Percentiles rank a stretch among this genome's conserved stretches.
Conservation (phyloP, 106 monocot species). For the Dioscorea alata region DNA sequence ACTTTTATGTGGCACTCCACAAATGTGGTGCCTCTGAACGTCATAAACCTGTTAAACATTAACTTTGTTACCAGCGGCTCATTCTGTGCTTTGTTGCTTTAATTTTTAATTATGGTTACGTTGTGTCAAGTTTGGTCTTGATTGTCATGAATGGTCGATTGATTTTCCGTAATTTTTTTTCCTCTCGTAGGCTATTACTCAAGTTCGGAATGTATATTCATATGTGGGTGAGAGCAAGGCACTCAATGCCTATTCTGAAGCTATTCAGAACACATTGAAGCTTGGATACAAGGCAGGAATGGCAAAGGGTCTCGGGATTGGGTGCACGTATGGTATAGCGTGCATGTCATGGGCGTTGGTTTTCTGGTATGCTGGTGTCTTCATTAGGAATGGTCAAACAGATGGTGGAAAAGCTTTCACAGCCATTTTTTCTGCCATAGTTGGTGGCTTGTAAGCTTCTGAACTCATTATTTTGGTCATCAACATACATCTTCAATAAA, state of each 20-base stretch:
- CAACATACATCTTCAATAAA: too few species aligned
- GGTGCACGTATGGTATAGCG: constrained; percentile 96
- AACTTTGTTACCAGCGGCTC: too few species aligned
- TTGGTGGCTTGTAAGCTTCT: constrained; percentile 91
- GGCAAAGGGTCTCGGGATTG: constrained; percentile 98
- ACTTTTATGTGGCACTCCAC: too few species aligned
- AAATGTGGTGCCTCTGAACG: too few species aligned
- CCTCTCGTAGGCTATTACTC: constrained; percentile 66
- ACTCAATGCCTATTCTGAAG: constrained; percentile 77
- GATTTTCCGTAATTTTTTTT: too few species aligned
- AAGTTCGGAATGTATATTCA: constrained; percentile 92
- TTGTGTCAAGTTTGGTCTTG: too few species aligned
- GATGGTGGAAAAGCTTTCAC: constrained; percentile 99
- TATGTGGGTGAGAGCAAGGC: constrained; percentile 85
- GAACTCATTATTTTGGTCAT: background rate
- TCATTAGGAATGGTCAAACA: constrained; percentile 91
- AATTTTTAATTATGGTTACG: too few species aligned
- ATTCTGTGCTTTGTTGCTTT: too few species aligned
- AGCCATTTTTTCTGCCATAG: constrained; percentile 97
- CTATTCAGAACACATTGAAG: constrained; percentile 83
- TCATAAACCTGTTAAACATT: too few species aligned
- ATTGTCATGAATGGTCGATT: too few species aligned
- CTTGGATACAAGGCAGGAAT: constrained; percentile 96
- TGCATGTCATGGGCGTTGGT: constrained; percentile 98
- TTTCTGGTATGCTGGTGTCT: constrained; percentile 98